phyloP scores from a whole-genome alignment of 306 rosid genomes.

The Gastrolobium villosum region DNA sequence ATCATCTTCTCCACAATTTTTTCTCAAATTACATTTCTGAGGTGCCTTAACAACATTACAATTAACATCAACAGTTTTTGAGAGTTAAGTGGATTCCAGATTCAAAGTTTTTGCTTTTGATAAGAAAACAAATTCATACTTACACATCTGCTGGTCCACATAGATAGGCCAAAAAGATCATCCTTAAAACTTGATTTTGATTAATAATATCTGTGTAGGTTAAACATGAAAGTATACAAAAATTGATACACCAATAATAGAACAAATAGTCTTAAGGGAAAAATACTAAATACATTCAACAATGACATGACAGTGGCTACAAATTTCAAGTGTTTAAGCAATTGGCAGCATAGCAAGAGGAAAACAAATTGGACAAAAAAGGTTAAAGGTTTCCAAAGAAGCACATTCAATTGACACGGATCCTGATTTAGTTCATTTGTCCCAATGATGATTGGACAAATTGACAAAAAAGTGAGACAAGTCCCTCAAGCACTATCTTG shows the following conservation, averaged over 20 bases:
- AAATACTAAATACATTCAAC: neutral
- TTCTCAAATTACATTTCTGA: neutral
- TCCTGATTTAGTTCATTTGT: conserved; percentile 47
- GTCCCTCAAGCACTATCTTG: conserved; percentile 43
- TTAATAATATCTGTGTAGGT: neutral
- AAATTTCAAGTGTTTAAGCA: neutral
- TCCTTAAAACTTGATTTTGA: neutral
- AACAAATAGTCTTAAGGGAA: neutral
- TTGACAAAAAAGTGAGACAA: conserved; percentile 48
- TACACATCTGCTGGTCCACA: conserved; percentile 1
- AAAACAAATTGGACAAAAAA: neutral
- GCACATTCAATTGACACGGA: conserved; percentile 33
- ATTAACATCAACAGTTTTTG: neutral
- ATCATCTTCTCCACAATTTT: conserved; percentile 30
- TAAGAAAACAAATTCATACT: conserved; percentile 6
- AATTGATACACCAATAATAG: conserved; percentile 10
- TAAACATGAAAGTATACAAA: neutral
- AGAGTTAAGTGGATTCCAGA: conserved; percentile 17
- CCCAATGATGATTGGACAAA: conserved; percentile 52
- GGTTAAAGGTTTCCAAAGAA: conserved; percentile 10
- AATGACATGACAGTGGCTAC: neutral
- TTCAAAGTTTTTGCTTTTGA: conserved; percentile 26
- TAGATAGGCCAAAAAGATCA: conserved; percentile 19
- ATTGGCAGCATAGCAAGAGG: conserved; percentile 11
- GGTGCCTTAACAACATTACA: neutral